A percentile compares a stretch with the other conserved stretches of the same genome.
phyloP scores from a whole-genome alignment of 257 asterid species.

The Haberlea rhodopensis region DNA sequence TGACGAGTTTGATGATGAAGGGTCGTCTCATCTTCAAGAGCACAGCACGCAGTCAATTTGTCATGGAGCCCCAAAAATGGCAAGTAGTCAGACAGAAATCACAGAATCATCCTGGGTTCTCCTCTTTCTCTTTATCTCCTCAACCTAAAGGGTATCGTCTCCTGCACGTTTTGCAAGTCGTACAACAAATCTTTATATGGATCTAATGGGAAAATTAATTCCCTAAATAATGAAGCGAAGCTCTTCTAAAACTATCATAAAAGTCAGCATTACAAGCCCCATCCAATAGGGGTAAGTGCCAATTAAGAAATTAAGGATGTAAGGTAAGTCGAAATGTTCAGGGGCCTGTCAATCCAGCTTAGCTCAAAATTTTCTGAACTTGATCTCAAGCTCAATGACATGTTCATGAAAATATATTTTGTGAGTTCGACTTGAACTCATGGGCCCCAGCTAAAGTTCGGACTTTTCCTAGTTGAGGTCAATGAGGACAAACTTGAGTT shows the following conservation, averaged over 20 bases:
- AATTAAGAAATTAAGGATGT: not conserved
- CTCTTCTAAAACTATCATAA: not conserved
- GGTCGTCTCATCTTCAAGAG: conserved; percentile 17
- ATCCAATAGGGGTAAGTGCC: not conserved
- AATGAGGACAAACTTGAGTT: not conserved
- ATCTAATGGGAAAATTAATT: not conserved
- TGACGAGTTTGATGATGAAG: conserved; percentile 9
- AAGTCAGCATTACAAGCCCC: not conserved
- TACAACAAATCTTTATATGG: not conserved
- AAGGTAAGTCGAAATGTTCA: not conserved
- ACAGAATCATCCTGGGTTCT: conserved; percentile 24
- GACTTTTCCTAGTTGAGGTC: not conserved
- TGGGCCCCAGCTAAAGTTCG: not conserved
- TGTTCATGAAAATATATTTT: not conserved
- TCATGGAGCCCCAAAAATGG: conserved; percentile 22
- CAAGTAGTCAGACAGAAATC: conserved; percentile 18
- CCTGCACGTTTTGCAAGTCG: conserved; percentile 25
- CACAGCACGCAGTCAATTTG: not conserved
- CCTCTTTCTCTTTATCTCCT: conserved; percentile 24
- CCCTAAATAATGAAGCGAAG: not conserved
- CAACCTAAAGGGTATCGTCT: conserved; percentile 46
- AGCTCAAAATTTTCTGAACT: not conserved
- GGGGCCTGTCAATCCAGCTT: not conserved
- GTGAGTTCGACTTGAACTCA: not conserved
- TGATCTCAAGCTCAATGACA: not conserved